phyloP scores from a whole-genome alignment of 495 filamentous ascomycete species.

The Podospora bellae-mahoneyi region DNA sequence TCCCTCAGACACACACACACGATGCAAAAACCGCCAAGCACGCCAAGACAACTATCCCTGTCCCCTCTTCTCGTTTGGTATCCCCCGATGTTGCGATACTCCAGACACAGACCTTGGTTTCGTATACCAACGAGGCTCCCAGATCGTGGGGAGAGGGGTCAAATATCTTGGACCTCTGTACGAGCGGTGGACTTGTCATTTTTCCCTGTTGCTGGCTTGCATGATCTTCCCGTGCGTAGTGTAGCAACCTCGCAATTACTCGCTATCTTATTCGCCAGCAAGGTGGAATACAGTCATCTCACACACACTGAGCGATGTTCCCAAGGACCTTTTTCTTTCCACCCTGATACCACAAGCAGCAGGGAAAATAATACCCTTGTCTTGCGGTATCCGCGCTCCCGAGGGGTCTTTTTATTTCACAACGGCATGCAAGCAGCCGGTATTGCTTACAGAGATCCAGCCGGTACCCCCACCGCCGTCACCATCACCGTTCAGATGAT shows the following conservation, averaged over 20 bases:
- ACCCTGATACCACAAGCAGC: not conserved
- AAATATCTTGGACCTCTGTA: not conserved
- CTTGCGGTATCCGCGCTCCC: constrained; percentile 8
- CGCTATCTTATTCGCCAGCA: constrained; percentile 10
- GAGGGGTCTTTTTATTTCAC: not conserved
- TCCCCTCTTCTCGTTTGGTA: constrained; percentile 3
- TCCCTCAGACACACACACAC: not conserved
- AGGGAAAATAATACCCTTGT: not conserved
- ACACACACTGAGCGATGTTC: not conserved
- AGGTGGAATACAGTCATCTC: not conserved
- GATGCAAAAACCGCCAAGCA: not conserved
- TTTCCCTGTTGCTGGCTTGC: constrained; percentile 3
- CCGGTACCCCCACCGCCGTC: not conserved
- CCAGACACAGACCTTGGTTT: not conserved
- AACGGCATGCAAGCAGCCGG: constrained; percentile 4
- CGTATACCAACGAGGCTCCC: constrained; percentile 2
- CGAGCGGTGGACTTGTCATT: not conserved
- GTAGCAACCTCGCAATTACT: not conserved
- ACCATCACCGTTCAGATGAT: not conserved
- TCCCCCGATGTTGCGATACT: constrained; percentile 2
- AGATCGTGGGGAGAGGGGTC: constrained; percentile 3
- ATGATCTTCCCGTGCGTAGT: constrained; percentile 15
- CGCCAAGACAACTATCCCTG: not conserved
- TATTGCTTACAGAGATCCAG: constrained; percentile 1
- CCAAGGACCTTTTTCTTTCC: not conserved